phyloP scores from a whole-genome alignment of 2,329 filamentous ascomycete genomes.

The Coniosporium tulheliwenetii region DNA sequence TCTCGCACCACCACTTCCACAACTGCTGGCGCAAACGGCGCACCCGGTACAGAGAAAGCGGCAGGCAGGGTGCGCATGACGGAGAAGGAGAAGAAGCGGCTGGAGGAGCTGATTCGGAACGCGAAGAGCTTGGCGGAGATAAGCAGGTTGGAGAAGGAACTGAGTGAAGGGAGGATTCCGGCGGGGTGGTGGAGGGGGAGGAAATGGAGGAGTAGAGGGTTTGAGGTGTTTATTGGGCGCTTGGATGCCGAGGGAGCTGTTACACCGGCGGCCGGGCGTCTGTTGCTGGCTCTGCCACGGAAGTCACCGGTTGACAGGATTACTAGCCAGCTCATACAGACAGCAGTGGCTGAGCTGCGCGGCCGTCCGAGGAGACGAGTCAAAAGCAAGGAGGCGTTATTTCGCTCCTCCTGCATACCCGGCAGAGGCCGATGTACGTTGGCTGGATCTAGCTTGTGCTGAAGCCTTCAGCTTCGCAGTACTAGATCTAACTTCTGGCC shows the following conservation, averaged over 20 bases:
- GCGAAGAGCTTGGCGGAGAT: slow-evolving; percentile 87
- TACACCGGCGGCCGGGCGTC: no score
- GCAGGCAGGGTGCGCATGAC: slow-evolving; percentile 60
- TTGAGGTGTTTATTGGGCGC: background rate
- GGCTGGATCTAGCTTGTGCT: no score
- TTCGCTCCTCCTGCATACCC: no score
- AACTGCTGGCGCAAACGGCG: slow-evolving; percentile 23
- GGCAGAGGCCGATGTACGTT: no score
- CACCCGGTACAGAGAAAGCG: slow-evolving; percentile 10
- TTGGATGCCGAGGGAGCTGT: background rate
- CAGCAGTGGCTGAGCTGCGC: no score
- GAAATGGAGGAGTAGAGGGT: slow-evolving; percentile 10
- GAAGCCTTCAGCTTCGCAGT: no score
- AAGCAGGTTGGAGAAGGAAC: slow-evolving; percentile 73
- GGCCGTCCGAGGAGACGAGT: no score
- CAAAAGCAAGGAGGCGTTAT: no score
- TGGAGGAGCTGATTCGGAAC: slow-evolving; percentile 76
- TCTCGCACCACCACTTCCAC: slow-evolving; percentile 55
- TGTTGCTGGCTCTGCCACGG: no score
- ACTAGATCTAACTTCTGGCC: no score
- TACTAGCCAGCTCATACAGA: no score
- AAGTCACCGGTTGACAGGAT: no score
- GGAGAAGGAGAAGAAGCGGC: slow-evolving; percentile 69
- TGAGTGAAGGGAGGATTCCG: slow-evolving; percentile 78
- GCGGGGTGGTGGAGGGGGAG: slow-evolving; percentile 31